Conservation (phyloP, 2,329 filamentous ascomycete species). For the Fusarium mundagurra region DNA sequence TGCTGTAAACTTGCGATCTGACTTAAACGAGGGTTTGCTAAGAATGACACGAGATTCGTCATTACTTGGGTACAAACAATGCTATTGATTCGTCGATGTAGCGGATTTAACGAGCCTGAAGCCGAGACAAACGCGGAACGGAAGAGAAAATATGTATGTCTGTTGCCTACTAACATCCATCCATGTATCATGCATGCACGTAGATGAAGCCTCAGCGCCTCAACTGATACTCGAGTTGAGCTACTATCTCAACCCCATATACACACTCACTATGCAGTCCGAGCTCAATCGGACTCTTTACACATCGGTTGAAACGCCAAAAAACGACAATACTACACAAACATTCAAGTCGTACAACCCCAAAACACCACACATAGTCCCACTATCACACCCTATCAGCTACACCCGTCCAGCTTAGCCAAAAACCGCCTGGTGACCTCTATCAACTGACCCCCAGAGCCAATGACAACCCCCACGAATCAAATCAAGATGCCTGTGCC, state of each 20-base stretch:
- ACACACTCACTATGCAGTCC: background rate
- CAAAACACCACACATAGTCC: conserved; percentile 10
- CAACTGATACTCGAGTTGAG: background rate
- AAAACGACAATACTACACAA: background rate
- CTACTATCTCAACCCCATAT: conserved; percentile 11
- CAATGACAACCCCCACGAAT: conserved; percentile 14
- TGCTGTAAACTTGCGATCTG: background rate
- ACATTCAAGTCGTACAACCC: conserved; percentile 12
- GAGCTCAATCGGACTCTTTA: background rate
- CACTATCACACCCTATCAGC: background rate
- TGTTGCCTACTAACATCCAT: background rate
- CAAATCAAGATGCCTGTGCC: conserved; percentile 4
- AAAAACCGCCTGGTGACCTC: conserved; percentile 21
- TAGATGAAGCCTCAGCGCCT: background rate
- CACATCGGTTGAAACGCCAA: background rate
- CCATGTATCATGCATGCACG: background rate
- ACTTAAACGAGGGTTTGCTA: conserved; percentile 9
- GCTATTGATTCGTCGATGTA: background rate
- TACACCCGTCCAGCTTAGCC: conserved; percentile 18
- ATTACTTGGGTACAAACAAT: background rate
- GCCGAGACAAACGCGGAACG: background rate
- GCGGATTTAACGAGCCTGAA: background rate
- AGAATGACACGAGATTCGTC: conserved; percentile 19
- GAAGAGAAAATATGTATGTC: background rate
- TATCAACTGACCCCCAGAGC: conserved; percentile 28